Evolutionary conservation across 768 basidiomycete genomes (phyloP).

Genomic region (Pleurotus tuoliensis): DNA sequence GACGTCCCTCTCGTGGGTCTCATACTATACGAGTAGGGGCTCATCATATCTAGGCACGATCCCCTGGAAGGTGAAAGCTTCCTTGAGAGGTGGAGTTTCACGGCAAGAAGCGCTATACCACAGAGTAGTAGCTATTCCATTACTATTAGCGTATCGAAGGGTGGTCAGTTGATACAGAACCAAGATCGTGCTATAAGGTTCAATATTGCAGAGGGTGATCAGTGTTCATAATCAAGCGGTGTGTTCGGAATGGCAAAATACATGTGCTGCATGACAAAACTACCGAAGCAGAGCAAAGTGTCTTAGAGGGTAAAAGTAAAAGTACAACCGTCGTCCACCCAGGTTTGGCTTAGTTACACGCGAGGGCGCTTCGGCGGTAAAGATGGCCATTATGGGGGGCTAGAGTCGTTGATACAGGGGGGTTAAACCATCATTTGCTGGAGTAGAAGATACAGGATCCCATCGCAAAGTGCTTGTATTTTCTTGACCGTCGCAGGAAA

Average conservation of each 20-base stretch:
- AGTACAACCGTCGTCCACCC: conserved; percentile 3
- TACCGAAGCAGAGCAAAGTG: not conserved
- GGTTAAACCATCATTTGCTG: conserved; percentile 24
- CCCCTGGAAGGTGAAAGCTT: no score
- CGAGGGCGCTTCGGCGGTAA: not conserved
- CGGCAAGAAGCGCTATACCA: no score
- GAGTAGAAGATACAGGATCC: conserved; percentile 33
- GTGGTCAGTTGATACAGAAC: no score
- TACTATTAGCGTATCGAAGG: no score
- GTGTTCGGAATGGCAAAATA: not conserved
- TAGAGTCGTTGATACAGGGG: not conserved
- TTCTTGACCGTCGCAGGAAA: conserved; percentile 33
- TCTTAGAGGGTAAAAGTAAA: not conserved
- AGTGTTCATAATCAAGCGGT: not conserved
- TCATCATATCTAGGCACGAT: no score
- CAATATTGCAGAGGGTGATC: not conserved
- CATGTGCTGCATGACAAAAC: conserved; percentile 4
- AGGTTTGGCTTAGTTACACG: not conserved
- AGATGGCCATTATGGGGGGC: not conserved
- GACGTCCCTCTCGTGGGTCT: no score
- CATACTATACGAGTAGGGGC: no score
- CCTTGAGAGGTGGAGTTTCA: no score
- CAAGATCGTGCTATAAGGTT: not conserved
- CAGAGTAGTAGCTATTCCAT: no score
- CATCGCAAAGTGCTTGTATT: conserved; percentile 34